These are phyloP conservation scores for Thalassia testudinum DNA, from an alignment of 116 monocot genomes.

Conservation along the genomic window DNA sequence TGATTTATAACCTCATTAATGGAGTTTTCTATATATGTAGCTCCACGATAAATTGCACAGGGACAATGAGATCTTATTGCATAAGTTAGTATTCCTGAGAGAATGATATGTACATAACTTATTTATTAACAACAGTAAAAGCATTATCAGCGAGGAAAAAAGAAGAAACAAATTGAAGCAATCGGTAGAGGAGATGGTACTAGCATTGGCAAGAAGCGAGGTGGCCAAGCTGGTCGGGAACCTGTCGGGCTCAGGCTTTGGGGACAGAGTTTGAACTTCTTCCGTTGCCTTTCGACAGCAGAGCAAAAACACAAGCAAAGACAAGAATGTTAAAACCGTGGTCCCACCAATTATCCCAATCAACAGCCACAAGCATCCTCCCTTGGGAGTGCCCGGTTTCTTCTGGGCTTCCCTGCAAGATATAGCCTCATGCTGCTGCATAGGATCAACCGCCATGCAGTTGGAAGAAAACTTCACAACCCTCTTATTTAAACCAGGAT, in stretches of 20 bases:
- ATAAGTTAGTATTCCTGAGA: no score
- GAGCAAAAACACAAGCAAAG: slow-evolving; percentile 32
- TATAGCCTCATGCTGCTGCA: slow-evolving; percentile 46
- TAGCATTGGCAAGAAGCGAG: slow-evolving; percentile 77
- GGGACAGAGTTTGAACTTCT: slow-evolving; percentile 27
- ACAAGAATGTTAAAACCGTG: slow-evolving; percentile 22
- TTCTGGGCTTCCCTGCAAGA: slow-evolving; percentile 29
- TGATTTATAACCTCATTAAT: no score
- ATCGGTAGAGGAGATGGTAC: slow-evolving; percentile 24
- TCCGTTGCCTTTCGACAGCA: slow-evolving; percentile 18
- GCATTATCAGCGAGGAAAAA: no score
- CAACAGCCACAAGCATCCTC: slow-evolving; percentile 23
- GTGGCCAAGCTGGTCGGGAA: slow-evolving; percentile 47
- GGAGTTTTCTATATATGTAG: no score
- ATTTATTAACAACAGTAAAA: no score
- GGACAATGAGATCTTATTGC: no score
- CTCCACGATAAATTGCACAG: no score
- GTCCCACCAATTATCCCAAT: slow-evolving; percentile 43
- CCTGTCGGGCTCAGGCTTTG: slow-evolving; percentile 33
- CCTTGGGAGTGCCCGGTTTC: slow-evolving; percentile 11
- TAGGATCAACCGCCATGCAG: slow-evolving; percentile 41
- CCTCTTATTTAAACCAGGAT: slow-evolving; percentile 31
- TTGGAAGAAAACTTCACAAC: slow-evolving; percentile 51
- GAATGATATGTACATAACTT: no score
- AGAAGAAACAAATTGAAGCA: no score